A percentile compares a stretch with the other conserved stretches of the same genome.
Conservation (phyloP, 2,329 filamentous ascomycete species). For the Cladophialophora bantiana region DNA sequence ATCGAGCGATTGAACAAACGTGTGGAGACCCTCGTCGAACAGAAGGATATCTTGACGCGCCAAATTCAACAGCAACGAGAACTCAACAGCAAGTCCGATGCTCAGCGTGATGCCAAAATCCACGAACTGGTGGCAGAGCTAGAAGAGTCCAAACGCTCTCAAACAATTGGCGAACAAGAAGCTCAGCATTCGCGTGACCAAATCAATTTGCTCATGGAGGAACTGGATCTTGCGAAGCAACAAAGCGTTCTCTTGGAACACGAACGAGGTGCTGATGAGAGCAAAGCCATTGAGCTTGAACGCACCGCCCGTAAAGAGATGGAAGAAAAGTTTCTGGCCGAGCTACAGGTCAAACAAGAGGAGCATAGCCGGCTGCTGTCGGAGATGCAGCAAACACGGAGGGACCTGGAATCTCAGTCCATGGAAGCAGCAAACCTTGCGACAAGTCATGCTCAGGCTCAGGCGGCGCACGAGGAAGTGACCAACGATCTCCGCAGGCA, state of each 20-base stretch:
- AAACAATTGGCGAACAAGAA: conserved; percentile 61
- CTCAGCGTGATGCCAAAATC: conserved; percentile 59
- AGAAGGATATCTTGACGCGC: conserved; percentile 85
- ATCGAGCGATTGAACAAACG: conserved; percentile 80
- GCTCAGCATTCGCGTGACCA: conserved; percentile 50
- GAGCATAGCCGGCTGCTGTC: conserved; percentile 42
- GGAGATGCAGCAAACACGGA: conserved; percentile 32
- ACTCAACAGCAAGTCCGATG: conserved; percentile 85
- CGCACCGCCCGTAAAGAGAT: conserved; percentile 31
- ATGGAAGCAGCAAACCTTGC: conserved; percentile 25
- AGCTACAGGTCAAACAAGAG: conserved; percentile 41
- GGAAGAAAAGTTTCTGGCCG: conserved; percentile 34
- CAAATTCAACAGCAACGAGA: conserved; percentile 96
- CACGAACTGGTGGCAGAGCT: conserved; percentile 55
- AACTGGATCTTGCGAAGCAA: conserved; percentile 52
- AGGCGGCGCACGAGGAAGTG: conserved; percentile 32
- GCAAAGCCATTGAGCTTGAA: conserved; percentile 38
- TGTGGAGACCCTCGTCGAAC: conserved; percentile 79
- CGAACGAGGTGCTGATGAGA: conserved; percentile 45
- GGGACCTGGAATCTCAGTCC: conserved; percentile 35
- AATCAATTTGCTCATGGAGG: conserved; percentile 51
- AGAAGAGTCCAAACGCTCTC: conserved; percentile 69
- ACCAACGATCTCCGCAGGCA: conserved; percentile 37
- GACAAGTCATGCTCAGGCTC: conserved; percentile 3
- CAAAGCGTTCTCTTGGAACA: conserved; percentile 47